These are phyloP conservation scores for Neonectria coccinea DNA, from an alignment of 2,329 filamentous ascomycete genomes.

Conservation along the genomic window DNA sequence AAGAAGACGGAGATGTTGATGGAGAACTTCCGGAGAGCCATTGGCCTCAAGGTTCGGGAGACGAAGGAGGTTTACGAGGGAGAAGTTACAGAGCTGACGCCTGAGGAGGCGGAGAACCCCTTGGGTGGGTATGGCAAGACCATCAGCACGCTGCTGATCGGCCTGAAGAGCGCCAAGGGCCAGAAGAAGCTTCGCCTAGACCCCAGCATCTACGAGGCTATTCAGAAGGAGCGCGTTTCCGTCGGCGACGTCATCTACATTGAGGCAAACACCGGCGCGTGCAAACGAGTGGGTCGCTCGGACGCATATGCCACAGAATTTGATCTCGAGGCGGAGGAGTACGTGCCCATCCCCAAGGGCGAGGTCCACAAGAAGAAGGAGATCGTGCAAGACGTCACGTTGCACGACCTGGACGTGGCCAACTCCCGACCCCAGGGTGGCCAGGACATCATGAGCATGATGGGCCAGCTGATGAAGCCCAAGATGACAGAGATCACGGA, in stretches of 20 bases:
- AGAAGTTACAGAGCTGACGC: constrained; percentile 96
- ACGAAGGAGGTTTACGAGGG: constrained; percentile 99
- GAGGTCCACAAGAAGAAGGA: constrained; percentile 99
- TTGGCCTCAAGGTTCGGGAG: constrained; percentile 96
- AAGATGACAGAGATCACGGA: constrained; percentile 99
- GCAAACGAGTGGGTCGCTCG: constrained; percentile 94
- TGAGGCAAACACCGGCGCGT: constrained; percentile 97
- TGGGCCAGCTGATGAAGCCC: constrained; percentile 99
- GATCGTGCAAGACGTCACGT: constrained; percentile 97
- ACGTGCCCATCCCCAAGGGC: constrained; percentile 97
- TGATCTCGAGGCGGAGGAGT: constrained; percentile 98
- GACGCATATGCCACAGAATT: constrained; percentile 99
- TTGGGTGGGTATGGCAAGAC: constrained; percentile 97
- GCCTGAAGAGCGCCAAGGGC: constrained; percentile 92
- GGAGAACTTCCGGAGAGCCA: constrained; percentile 98
- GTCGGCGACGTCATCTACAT: constrained; percentile 99
- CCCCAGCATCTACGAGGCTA: constrained; percentile 98
- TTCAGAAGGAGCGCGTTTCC: constrained; percentile 96
- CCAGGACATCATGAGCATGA: constrained; percentile 99
- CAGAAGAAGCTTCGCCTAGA: constrained; percentile 98
- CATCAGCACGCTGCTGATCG: constrained; percentile 94
- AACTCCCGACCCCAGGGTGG: constrained; percentile 96
- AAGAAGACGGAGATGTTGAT: constrained; percentile 99
- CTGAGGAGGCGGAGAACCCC: constrained; percentile 97
- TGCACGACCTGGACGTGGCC: constrained; percentile 96